phyloP scores from a whole-genome alignment of 2,329 filamentous ascomycete genomes.

The Penicillium sp. region DNA sequence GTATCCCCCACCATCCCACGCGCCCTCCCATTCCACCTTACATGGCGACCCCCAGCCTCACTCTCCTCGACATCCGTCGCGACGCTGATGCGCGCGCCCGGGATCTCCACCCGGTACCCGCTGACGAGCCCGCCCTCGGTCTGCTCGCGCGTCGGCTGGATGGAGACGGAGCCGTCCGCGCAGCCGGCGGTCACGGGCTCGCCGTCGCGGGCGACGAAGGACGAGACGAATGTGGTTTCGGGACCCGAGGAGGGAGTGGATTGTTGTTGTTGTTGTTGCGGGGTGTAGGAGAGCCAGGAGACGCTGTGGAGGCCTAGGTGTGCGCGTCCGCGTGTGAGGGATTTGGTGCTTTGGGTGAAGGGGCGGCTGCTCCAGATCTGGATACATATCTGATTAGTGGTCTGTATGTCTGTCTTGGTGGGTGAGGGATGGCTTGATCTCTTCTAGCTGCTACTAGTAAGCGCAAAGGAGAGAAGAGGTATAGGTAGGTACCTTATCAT shows the following conservation, averaged over 20 bases:
- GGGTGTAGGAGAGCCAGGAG: constrained; percentile 50
- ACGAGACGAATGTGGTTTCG: constrained; percentile 21
- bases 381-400: neutral
- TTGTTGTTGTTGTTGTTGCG: neutral
- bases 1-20: constrained; percentile 14
- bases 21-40: constrained; percentile 31
- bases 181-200: constrained; percentile 35
- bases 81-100: constrained; percentile 21
- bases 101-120: constrained; percentile 19
- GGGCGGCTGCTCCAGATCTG: constrained; percentile 51
- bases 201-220: constrained; percentile 39
- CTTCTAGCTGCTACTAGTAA: too few species aligned
- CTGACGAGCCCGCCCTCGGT: constrained; percentile 17
- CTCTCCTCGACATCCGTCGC: constrained; percentile 5
- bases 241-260: too few species aligned
- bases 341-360: constrained; percentile 28
- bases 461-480: neutral
- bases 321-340: constrained; percentile 53
- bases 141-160: constrained; percentile 14
- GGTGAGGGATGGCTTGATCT: too few species aligned
- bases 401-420: neutral
- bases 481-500: constrained; percentile 46
- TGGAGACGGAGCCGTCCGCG: constrained; percentile 15
- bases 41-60: constrained; percentile 25
- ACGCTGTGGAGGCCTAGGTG: constrained; percentile 49